phyloP scores from a whole-genome alignment of 208 protist species.

The Acanthamoeba culbertsoni region DNA sequence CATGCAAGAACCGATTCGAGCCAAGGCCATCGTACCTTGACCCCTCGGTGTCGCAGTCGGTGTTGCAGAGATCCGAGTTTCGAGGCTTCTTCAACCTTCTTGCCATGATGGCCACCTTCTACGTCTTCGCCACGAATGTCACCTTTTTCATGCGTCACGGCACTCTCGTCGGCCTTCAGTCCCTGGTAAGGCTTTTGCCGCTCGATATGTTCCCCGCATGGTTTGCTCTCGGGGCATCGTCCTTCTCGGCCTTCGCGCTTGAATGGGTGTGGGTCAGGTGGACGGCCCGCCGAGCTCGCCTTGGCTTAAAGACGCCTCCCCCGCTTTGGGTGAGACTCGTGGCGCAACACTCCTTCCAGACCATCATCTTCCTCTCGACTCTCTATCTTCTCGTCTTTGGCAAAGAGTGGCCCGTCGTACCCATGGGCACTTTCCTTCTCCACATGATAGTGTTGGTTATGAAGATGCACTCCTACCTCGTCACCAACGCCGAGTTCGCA shows the following conservation, averaged over 20 bases:
- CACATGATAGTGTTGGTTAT: conserved; percentile 58
- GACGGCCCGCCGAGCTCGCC: background rate
- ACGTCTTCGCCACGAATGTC: conserved; percentile 37
- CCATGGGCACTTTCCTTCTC: conserved; percentile 15
- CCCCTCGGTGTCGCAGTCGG: background rate
- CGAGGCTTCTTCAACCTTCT: conserved; percentile 54
- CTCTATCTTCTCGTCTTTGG: conserved; percentile 16
- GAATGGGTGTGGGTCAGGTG: background rate
- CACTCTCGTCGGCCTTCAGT: conserved; percentile 36
- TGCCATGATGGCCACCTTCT: conserved; percentile 47
- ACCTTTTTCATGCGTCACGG: conserved; percentile 14
- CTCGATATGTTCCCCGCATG: conserved; percentile 50
- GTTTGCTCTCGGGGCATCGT: background rate
- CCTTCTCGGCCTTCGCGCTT: conserved; percentile 6
- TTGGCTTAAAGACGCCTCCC: background rate
- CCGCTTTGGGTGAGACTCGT: background rate
- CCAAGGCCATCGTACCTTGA: conserved; percentile 37
- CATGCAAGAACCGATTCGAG: conserved; percentile 14
- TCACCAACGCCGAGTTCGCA: conserved; percentile 55
- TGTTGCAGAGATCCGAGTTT: conserved; percentile 45
- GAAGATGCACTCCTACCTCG: conserved; percentile 61
- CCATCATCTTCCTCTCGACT: background rate
- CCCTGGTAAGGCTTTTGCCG: background rate
- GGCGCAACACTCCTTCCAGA: conserved; percentile 19
- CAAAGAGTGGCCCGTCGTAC: conserved; percentile 52